Evolutionary conservation across 2,329 filamentous ascomycete genomes (phyloP).

Genomic region (Nannizziopsis arthrosporioides): DNA sequence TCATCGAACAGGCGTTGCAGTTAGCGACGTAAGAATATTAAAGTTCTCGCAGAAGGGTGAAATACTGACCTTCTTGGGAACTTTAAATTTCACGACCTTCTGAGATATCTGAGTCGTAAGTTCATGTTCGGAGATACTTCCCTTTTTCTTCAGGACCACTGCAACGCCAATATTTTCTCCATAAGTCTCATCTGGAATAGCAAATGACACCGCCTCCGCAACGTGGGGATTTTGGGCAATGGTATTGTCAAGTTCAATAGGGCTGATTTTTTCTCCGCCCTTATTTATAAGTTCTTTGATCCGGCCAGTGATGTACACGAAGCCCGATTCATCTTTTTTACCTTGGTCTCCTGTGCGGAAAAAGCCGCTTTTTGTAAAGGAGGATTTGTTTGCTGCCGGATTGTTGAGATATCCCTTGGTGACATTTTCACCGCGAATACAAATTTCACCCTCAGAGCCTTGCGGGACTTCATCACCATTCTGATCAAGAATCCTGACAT

Average conservation of each 20-base stretch:
- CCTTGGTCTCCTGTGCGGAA: conserved; percentile 85
- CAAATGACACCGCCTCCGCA: conserved; percentile 70
- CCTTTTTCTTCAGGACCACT: conserved; percentile 58
- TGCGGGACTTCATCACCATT: conserved; percentile 56
- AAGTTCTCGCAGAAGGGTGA: neutral
- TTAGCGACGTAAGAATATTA: neutral
- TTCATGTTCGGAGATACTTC: conserved; percentile 46
- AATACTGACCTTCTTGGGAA: conserved; percentile 60
- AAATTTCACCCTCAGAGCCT: conserved; percentile 68
- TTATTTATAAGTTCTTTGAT: conserved; percentile 91
- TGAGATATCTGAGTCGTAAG: conserved; percentile 58
- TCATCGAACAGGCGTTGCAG: conserved; percentile 12
- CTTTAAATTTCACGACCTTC: conserved; percentile 69
- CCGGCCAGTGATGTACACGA: conserved; percentile 74
- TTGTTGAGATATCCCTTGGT: conserved; percentile 82
- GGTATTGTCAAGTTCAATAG: conserved; percentile 76
- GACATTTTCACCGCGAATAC: conserved; percentile 69
- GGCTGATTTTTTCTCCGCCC: conserved; percentile 79
- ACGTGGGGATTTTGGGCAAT: conserved; percentile 61
- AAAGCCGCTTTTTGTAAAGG: conserved; percentile 64
- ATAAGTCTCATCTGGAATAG: conserved; percentile 69
- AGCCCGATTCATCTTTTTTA: conserved; percentile 66
- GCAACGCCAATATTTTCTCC: conserved; percentile 72
- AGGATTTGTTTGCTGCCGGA: conserved; percentile 57
- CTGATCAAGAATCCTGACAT: conserved; percentile 64